Base-by-base conservation (phyloP, 805 yeast genomes). In the Kazachstania kunashirensis region DNA sequence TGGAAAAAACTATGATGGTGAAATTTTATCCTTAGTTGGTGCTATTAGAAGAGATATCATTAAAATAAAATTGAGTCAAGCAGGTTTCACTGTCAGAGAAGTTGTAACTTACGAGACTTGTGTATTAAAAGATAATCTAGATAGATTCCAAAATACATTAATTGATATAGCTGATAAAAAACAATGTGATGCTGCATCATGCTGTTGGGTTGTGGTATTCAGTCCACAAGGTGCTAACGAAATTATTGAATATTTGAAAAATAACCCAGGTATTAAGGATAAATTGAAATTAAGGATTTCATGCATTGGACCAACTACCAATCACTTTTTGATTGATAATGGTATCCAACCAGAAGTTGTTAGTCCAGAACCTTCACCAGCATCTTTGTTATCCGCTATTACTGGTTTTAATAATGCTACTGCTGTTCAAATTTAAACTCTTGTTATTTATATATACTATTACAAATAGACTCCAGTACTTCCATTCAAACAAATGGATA, bases 231-330 rank as follows among this genome's bases (percentile, higher is more conserved):
- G 95, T 0, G 79, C 94, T 0, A 71, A 70, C 20, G 65, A 58
- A 1, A 77, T 86, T 10, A 71, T 83, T 4, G 58, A 68, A 8
- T 66, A 67, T 42, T 38, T 74, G n/a, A 54, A 52, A 33, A 8
- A 24, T 3, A 29, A 27, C 9, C 10, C 34, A 0, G 31, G 39
- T 3, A 39, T 46, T 1, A 56, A 65, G 30, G 68, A 66, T 33
- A 33, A 23, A 8, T 17, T 24, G 14, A 16, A 21, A 12, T 12
- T 36, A 13, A 30, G 31, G n/a, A 61, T 85, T 12, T 96, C 94
- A 0, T 77, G 88, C 3, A 89, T 89, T 40, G 97, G 97, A 0
- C 96, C 96, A 2, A 89, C 96, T 0, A 89, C 97, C 0, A 75
- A 80, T 38, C 67, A 63, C 27, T 85, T 72, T 49, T 59, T 88